Percentiles rank a stretch among this genome's conserved stretches.
Evolutionary conservation across 805 yeast species (phyloP).

Genomic region (Metschnikowia sp.): DNA sequence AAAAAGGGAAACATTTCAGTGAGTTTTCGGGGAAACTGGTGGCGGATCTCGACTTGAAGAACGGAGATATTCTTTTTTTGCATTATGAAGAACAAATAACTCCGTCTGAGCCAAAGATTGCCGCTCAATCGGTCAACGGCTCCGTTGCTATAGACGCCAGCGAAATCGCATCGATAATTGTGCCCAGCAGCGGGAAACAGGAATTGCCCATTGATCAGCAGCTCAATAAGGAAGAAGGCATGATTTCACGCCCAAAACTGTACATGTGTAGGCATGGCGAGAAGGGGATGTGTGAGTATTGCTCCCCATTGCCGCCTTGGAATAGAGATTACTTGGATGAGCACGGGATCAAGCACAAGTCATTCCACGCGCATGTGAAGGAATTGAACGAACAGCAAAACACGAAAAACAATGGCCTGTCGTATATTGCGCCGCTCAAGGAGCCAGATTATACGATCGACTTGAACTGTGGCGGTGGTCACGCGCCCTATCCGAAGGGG

Average conservation of each 20-base stretch:
- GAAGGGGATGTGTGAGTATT: conserved; percentile 97
- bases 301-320: conserved; percentile 95
- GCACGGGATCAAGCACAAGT: conserved; percentile 78
- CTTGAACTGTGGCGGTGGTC: conserved; percentile 70
- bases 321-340: conserved; percentile 72
- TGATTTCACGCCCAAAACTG: conserved; percentile 62
- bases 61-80: conserved; percentile 57
- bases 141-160: conserved; percentile 8
- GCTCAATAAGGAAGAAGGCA: conserved; percentile 66
- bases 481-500: conserved; percentile 91
- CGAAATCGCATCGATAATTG: conserved; percentile 1
- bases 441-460: conserved; percentile 68
- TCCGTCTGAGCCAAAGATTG: background rate
- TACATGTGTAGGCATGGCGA: conserved; percentile 80
- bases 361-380: conserved; percentile 80
- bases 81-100: conserved; percentile 1
- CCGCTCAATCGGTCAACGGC: conserved; percentile 10
- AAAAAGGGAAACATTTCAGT: conserved; percentile 38
- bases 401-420: conserved; percentile 55
- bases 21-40: conserved; percentile 36
- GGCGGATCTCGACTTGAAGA: conserved; percentile 47
- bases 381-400: conserved; percentile 66
- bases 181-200: conserved; percentile 20
- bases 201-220: conserved; percentile 67
- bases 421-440: conserved; percentile 74